Evolutionary conservation across 2,329 filamentous ascomycete genomes (phyloP), one percentile per base, ranked within the genome.

Genomic region (Penicillium hordei): DNA sequence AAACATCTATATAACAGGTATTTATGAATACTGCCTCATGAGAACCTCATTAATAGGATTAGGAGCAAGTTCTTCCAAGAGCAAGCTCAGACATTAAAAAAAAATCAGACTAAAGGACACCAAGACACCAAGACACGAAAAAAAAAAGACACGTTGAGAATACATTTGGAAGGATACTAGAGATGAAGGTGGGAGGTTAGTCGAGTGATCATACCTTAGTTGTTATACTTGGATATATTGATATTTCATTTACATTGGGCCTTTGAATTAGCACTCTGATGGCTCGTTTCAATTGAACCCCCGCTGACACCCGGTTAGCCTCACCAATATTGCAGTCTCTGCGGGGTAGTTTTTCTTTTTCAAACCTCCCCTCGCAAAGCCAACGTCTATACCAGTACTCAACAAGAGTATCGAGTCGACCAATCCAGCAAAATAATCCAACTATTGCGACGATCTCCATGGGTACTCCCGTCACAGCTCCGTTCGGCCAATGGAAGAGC

Each of bases 401-500:
- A 43, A 43, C 40, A 33, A 29, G 43, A 31, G 25, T 21, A 45
- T 21, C 43, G 7, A 21, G 27, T 46, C 12, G 27, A 46, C 5
- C 21, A 42, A 23, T 42, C 13, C 39, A 21, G 21, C 27, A 21
- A 33, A 33, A 21, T 15, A 31, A 33, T 31, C 6, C 9, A 34
- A 10, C 17, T 31, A 40, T 29, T 29, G 2, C 36, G 25, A 52
- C 13, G 17, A 19, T 33, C 12, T 5, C 19, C 15, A 55, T 55
- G 40, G 5, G 21, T 33, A 29, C 29, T 15, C 29, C 46, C 6
- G 21, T 48, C 13, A 59, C 48, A 33, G 66, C 69, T 4, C 63
- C 68, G 4, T 75, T 70, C 44, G 73, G 72, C 15, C 72, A 71
- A 9, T 76, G 72, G 72, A 61, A 66, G 27, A 75, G 72, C 48